These are phyloP conservation scores for Gautieria morchelliformis DNA, from an alignment of 768 basidiomycete genomes.

Conservation along the genomic window DNA sequence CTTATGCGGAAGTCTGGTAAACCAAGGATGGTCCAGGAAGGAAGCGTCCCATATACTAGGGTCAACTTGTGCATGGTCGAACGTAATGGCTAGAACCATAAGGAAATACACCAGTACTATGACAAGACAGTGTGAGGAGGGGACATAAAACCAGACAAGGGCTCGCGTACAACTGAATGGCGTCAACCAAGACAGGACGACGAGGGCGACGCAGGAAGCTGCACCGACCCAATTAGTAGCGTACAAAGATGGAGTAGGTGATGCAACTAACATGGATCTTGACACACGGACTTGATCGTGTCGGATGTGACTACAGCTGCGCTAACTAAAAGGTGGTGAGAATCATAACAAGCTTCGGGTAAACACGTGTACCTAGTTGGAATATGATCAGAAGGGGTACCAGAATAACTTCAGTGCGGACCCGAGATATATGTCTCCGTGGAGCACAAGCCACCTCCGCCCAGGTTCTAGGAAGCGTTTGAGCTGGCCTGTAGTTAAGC, in stretches of 20 bases:
- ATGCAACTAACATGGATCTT: slow-evolving; percentile 23
- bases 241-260: neutral
- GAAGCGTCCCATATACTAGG: slow-evolving; percentile 2
- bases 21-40: neutral
- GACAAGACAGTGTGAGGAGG: neutral
- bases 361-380: neutral
- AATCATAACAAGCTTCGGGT: neutral
- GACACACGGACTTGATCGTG: slow-evolving; percentile 30
- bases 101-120: slow-evolving; percentile 6
- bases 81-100: neutral
- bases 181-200: slow-evolving; percentile 22
- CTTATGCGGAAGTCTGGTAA: neutral
- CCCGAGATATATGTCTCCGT: neutral
- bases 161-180: slow-evolving; percentile 19
- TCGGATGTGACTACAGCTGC: slow-evolving; percentile 39
- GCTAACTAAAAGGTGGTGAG: slow-evolving; percentile 27
- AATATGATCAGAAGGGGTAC: slow-evolving; percentile 1
- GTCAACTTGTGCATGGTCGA: slow-evolving; percentile 1
- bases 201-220: slow-evolving; percentile 21
- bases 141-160: neutral
- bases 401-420: neutral
- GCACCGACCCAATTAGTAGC: slow-evolving; percentile 11
- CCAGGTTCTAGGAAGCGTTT: neutral
- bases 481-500: neutral
- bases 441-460: slow-evolving; percentile 4